phyloP scores from a whole-genome alignment of 116 monocot genomes.

The Zostera marina region DNA sequence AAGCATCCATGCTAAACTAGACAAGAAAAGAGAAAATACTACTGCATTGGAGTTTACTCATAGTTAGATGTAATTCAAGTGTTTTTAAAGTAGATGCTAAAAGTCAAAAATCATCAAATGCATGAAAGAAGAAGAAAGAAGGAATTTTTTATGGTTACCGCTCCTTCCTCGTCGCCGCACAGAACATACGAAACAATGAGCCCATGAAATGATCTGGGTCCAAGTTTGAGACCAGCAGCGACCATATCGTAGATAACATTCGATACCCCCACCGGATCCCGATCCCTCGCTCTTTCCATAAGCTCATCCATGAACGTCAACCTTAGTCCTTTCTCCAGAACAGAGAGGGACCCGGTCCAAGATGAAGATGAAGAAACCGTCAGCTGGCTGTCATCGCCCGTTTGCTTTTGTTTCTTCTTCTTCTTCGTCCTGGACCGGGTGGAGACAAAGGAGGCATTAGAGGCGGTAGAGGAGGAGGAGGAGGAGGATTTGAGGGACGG shows the following conservation, averaged over 20 bases:
- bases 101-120: too few species aligned
- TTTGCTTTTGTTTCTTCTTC: slow-evolving; percentile 28
- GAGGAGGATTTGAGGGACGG: background rate
- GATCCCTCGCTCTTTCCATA: slow-evolving; percentile 46
- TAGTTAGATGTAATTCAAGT: too few species aligned
- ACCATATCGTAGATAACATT: slow-evolving; percentile 83
- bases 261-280: slow-evolving; percentile 40
- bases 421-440: slow-evolving; percentile 13
- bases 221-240: slow-evolving; percentile 76
- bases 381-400: slow-evolving; percentile 18
- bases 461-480: background rate
- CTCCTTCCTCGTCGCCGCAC: slow-evolving; percentile 67
- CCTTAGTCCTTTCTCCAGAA: slow-evolving; percentile 50
- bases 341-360: slow-evolving; percentile 14
- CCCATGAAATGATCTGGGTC: slow-evolving; percentile 80
- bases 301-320: slow-evolving; percentile 87
- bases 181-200: slow-evolving; percentile 65
- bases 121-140: background rate
- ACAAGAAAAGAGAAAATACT: too few species aligned
- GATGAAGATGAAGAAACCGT: slow-evolving; percentile 12
- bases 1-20: background rate
- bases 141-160: slow-evolving; percentile 26
- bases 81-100: too few species aligned
- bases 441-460: background rate
- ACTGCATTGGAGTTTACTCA: too few species aligned